phyloP scores from a whole-genome alignment of 2,329 filamentous ascomycete species.

The Nemania sp. region DNA sequence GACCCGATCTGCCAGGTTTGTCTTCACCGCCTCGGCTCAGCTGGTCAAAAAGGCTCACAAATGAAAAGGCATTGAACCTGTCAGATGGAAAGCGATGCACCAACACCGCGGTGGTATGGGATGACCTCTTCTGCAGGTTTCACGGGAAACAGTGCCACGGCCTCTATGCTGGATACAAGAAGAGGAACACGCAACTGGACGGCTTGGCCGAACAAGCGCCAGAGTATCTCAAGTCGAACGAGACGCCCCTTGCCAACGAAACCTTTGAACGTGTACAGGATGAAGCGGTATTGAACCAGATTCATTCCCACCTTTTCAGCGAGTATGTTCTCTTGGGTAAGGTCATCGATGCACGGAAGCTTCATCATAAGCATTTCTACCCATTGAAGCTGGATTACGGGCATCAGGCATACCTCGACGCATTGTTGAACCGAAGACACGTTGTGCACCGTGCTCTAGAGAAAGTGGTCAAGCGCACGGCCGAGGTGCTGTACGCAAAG shows the following conservation, averaged over 20 bases:
- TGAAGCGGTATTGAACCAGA: conserved; percentile 43
- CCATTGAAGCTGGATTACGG: conserved; percentile 40
- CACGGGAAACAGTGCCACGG: conserved; percentile 47
- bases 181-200: conserved; percentile 51
- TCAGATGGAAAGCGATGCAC: conserved; percentile 20
- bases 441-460: conserved; percentile 46
- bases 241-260: conserved; percentile 45
- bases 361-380: conserved; percentile 41
- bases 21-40: conserved; percentile 1
- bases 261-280: conserved; percentile 46
- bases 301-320: conserved; percentile 48
- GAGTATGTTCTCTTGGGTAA: conserved; percentile 38
- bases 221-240: conserved; percentile 43
- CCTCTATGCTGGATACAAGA: conserved; percentile 55
- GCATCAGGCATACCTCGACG: conserved; percentile 41
- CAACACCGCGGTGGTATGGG: conserved; percentile 14
- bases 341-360: conserved; percentile 35
- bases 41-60: not conserved
- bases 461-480: conserved; percentile 47
- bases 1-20: conserved; percentile 23
- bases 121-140: conserved; percentile 22
- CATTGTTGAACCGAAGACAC: conserved; percentile 40
- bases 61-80: conserved; percentile 18
- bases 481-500: conserved; percentile 49
- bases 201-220: conserved; percentile 41